Conservation (phyloP, 495 filamentous ascomycete species). For the Aspergillus kassunensis region DNA sequence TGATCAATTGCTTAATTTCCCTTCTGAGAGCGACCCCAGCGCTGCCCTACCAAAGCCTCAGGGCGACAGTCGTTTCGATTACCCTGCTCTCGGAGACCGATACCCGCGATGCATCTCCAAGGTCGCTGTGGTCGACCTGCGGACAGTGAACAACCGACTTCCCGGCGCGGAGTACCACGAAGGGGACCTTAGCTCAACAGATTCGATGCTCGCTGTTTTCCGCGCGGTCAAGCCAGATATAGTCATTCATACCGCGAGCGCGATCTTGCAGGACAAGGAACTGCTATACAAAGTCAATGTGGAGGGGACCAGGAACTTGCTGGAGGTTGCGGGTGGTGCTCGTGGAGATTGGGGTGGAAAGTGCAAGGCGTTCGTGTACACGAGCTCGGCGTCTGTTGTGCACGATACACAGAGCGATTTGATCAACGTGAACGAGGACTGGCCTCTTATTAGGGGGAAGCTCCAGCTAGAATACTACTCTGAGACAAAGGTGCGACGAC, state of each 20-base stretch:
- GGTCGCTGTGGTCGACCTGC: constrained; percentile 84
- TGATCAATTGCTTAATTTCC: constrained; percentile 51
- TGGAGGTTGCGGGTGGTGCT: constrained; percentile 69
- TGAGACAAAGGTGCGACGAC: constrained; percentile 66
- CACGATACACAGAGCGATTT: constrained; percentile 77
- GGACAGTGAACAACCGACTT: constrained; percentile 68
- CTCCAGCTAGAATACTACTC: constrained; percentile 86
- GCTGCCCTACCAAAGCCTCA: constrained; percentile 37
- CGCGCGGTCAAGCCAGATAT: constrained; percentile 70
- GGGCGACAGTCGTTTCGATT: constrained; percentile 39
- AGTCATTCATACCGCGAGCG: constrained; percentile 93
- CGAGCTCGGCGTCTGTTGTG: constrained; percentile 83
- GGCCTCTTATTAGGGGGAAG: constrained; percentile 68
- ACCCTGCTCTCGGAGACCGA: constrained; percentile 34
- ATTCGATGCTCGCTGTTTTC: constrained; percentile 62
- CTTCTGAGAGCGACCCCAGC: constrained; percentile 44
- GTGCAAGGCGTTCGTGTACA: constrained; percentile 93
- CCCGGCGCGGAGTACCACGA: constrained; percentile 74
- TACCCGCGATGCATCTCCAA: constrained; percentile 46
- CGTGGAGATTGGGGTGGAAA: constrained; percentile 51
- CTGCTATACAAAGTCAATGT: constrained; percentile 78
- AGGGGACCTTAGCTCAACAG: constrained; percentile 78
- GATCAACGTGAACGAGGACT: constrained; percentile 85
- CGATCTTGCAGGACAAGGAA: constrained; percentile 49
- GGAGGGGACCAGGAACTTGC: constrained; percentile 73